Evolutionary conservation across 495 filamentous ascomycete genomes (phyloP).

Genomic region (Trichoderma erinaceum): DNA sequence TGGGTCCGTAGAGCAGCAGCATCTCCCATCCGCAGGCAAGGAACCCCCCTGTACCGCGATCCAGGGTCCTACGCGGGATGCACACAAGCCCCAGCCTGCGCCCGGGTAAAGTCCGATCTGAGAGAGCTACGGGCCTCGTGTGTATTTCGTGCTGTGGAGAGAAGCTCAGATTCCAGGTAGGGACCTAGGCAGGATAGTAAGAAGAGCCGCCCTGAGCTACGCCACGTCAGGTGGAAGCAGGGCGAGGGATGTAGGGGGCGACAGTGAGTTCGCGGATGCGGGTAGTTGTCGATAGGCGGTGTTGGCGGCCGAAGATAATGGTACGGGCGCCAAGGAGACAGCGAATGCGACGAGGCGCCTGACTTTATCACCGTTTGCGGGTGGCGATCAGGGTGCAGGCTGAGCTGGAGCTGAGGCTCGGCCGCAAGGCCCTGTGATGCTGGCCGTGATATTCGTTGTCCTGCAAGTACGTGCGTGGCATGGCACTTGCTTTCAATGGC

Average conservation of each 20-base stretch:
- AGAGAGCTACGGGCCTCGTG: neutral
- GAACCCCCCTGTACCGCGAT: neutral
- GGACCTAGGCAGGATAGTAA: neutral
- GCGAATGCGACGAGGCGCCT: neutral
- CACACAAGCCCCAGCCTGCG: neutral
- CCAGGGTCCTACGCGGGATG: neutral
- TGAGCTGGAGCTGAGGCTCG: neutral
- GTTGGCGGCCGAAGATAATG: neutral
- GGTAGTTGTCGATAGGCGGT: neutral
- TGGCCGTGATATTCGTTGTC: neutral
- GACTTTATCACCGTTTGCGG: neutral
- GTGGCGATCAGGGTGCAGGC: neutral
- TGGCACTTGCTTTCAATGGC: neutral
- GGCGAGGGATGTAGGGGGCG: constrained; percentile 1
- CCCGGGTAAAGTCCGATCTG: constrained; percentile 4
- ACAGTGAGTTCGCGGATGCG: neutral
- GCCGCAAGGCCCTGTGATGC: neutral
- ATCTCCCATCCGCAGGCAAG: neutral
- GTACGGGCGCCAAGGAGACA: neutral
- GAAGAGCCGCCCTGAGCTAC: neutral
- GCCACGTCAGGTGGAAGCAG: constrained; percentile 10
- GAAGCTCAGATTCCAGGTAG: neutral
- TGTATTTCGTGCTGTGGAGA: neutral
- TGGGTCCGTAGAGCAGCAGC: too few species aligned
- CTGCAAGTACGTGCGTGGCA: constrained; percentile 5